Percentiles rank a stretch among this genome's conserved stretches.
Evolutionary conservation across 805 yeast species (phyloP).

Genomic region (Cyberlindnera maritima): DNA sequence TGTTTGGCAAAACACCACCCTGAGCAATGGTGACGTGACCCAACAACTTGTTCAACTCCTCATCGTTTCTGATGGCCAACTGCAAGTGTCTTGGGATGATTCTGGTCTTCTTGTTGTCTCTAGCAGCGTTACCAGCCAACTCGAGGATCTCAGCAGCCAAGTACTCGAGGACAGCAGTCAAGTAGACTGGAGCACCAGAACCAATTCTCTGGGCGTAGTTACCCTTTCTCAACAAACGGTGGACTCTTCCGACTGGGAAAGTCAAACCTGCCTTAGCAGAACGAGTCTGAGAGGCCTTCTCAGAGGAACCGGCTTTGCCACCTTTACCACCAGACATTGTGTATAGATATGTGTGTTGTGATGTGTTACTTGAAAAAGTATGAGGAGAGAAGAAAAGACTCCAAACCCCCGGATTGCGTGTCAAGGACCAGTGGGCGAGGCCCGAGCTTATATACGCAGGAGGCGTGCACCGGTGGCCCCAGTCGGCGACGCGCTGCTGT

Average conservation of each 20-base stretch:
- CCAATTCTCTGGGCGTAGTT: conserved; percentile 98
- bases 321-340: conserved; percentile 68
- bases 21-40: conserved; percentile 95
- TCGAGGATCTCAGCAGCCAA: conserved; percentile 97
- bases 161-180: conserved; percentile 95
- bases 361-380: conserved; percentile 11
- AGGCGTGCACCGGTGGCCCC: background rate
- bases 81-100: conserved; percentile 98
- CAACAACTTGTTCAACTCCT: conserved; percentile 92
- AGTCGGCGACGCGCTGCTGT: background rate
- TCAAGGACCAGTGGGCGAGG: background rate
- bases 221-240: conserved; percentile 94
- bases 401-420: background rate
- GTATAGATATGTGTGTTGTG: conserved; percentile 13
- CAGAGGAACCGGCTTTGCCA: conserved; percentile 93
- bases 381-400: background rate
- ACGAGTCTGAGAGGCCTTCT: conserved; percentile 96
- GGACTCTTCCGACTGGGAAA: conserved; percentile 99
- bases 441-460: conserved; percentile 5
- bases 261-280: conserved; percentile 98
- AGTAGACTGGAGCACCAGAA: conserved; percentile 98
- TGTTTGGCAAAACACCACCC: conserved; percentile 99
- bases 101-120: conserved; percentile 99
- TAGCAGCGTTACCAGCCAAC: conserved; percentile 98
- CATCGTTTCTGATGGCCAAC: conserved; percentile 98